These are phyloP conservation scores for Petasospora fabianii DNA, from an alignment of 1,139 yeast genomes.

Conservation along the genomic window DNA sequence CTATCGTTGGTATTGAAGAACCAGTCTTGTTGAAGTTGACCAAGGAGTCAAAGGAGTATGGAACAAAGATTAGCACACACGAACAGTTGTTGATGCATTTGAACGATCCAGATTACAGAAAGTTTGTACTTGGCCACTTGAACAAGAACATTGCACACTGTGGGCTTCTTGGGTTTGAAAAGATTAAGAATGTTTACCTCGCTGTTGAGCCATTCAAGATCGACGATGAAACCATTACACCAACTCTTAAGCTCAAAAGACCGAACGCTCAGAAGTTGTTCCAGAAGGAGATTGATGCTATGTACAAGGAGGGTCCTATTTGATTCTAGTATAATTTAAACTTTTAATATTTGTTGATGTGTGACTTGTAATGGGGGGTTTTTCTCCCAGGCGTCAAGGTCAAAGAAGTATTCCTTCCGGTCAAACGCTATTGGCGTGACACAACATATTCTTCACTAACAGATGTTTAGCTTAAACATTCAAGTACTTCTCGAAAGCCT, in stretches of 20 bases:
- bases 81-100: conserved; percentile 28
- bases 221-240: conserved; percentile 49
- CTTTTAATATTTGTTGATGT: no score
- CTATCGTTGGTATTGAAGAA: conserved; percentile 40
- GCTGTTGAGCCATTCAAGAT: conserved; percentile 51
- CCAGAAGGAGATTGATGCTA: conserved; percentile 33
- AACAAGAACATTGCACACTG: conserved; percentile 31
- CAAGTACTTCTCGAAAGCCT: no score
- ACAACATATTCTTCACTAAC: no score
- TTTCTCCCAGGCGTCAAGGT: no score
- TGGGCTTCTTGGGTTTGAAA: conserved; percentile 42
- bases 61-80: conserved; percentile 20
- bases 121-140: conserved; percentile 31
- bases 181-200: conserved; percentile 43
- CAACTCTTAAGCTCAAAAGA: conserved; percentile 53
- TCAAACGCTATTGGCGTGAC: no score
- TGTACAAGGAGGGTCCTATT: conserved; percentile 41
- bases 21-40: conserved; percentile 19
- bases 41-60: conserved; percentile 17
- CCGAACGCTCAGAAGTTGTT: conserved; percentile 44
- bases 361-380: no score
- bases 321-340: no score
- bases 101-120: conserved; percentile 29
- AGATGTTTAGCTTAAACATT: no score
- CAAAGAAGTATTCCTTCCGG: no score